A percentile compares a stretch with the other conserved stretches of the same genome.
phyloP scores from a whole-genome alignment of 768 basidiomycete genomes.

The Suillus paluster region DNA sequence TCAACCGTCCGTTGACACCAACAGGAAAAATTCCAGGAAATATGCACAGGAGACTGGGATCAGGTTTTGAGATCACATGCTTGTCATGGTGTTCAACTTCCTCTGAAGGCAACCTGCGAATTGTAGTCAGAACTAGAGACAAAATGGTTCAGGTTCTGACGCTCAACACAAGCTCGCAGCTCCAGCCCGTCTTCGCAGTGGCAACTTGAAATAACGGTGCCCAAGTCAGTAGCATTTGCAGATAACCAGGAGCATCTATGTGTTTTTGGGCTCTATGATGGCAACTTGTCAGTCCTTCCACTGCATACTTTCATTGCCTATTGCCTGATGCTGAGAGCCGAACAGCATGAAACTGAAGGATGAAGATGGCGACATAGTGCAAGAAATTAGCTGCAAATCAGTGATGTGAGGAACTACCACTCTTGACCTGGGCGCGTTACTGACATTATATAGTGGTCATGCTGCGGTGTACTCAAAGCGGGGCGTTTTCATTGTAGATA shows the following conservation, averaged over 20 bases:
- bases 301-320: background rate
- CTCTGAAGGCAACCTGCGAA: background rate
- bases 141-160: slow-evolving; percentile 5
- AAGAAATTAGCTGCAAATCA: slow-evolving; percentile 9
- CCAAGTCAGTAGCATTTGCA: slow-evolving; percentile 7
- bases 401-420: slow-evolving; percentile 12
- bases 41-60: slow-evolving; percentile 13
- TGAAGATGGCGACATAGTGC: slow-evolving; percentile 1
- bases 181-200: slow-evolving; percentile 13
- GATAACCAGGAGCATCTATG: background rate
- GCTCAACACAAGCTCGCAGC: slow-evolving; percentile 7
- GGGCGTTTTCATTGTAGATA: slow-evolving; percentile 10
- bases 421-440: background rate
- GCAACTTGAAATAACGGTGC: slow-evolving; percentile 2
- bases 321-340: background rate
- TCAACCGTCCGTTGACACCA: background rate
- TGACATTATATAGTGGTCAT: slow-evolving; percentile 9
- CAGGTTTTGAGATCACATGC: slow-evolving; percentile 16
- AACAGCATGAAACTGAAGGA: slow-evolving; percentile 14
- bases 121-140: slow-evolving; percentile 12
- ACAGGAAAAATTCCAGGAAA: slow-evolving; percentile 16
- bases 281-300: slow-evolving; percentile 14
- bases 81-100: slow-evolving; percentile 6
- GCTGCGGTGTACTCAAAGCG: slow-evolving; percentile 8
- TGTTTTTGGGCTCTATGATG: slow-evolving; percentile 16